Conservation (phyloP, 176 grass and related monocot genomes). For the Paspalum notatum region DNA sequence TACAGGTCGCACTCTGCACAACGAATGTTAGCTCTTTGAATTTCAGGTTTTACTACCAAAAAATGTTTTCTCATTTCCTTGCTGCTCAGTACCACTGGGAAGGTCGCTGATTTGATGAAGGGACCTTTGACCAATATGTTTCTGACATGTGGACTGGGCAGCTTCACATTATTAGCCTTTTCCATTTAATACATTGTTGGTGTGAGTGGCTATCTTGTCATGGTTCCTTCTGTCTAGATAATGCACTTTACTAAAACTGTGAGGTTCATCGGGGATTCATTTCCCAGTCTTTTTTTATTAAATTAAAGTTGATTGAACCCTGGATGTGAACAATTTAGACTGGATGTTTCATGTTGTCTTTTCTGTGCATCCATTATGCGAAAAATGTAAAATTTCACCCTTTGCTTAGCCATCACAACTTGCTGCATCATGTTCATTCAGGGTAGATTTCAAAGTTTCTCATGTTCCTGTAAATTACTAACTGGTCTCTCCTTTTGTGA, state of each 20-base stretch:
- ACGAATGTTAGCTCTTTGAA: neutral
- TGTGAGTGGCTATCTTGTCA: neutral
- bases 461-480: neutral
- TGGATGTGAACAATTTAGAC: neutral
- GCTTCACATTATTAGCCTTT: neutral
- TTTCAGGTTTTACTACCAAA: neutral
- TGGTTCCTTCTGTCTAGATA: neutral
- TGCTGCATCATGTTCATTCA: neutral
- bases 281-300: no score
- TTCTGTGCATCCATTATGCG: neutral
- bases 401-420: conserved; percentile 9
- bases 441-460: neutral
- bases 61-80: neutral
- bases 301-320: no score
- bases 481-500: conserved; percentile 2
- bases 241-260: neutral
- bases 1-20: neutral
- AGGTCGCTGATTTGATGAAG: neutral
- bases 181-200: neutral
- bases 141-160: neutral
- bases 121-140: neutral
- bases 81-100: neutral
- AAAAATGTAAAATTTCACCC: neutral
- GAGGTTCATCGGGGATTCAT: no score
- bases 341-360: neutral